These are phyloP conservation scores for Elaeagnus macrophylla DNA, from an alignment of 306 rosid genomes.

Conservation along the genomic window DNA sequence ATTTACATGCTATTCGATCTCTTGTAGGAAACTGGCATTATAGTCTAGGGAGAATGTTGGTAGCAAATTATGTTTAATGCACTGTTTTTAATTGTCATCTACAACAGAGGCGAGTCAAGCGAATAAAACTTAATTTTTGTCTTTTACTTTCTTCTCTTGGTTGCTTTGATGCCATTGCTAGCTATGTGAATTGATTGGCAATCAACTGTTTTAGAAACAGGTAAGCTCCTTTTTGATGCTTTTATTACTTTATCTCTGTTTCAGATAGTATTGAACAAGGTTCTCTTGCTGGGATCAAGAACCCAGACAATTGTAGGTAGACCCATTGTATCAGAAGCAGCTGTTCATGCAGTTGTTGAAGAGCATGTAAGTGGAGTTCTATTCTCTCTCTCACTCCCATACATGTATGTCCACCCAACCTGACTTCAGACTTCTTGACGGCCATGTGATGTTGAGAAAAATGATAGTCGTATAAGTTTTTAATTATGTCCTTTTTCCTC, in stretches of 20 bases:
- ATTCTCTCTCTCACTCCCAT: neutral
- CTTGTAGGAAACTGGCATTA: no score
- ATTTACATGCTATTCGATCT: neutral
- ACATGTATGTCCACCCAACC: neutral
- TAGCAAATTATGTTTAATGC: no score
- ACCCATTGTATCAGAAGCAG: constrained; percentile 67
- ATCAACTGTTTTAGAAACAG: no score
- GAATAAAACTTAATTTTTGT: neutral
- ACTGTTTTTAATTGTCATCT: no score
- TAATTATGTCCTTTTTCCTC: no score
- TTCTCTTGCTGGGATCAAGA: constrained; percentile 70
- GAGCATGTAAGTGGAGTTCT: constrained; percentile 66
- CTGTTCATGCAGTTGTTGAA: constrained; percentile 86
- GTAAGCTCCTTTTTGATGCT: constrained; percentile 6
- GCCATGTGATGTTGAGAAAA: neutral
- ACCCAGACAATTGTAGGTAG: constrained; percentile 80
- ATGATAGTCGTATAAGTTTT: no score
- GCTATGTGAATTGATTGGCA: neutral
- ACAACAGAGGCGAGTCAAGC: no score
- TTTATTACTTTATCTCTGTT: constrained; percentile 14
- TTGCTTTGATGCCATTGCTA: neutral
- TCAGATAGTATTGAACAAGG: constrained; percentile 75
- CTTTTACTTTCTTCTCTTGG: neutral
- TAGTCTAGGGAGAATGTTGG: no score
- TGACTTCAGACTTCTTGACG: constrained; percentile 1